Conservation (phyloP, 192 early-diverging fungal genomes). For the Backusella sp. region DNA sequence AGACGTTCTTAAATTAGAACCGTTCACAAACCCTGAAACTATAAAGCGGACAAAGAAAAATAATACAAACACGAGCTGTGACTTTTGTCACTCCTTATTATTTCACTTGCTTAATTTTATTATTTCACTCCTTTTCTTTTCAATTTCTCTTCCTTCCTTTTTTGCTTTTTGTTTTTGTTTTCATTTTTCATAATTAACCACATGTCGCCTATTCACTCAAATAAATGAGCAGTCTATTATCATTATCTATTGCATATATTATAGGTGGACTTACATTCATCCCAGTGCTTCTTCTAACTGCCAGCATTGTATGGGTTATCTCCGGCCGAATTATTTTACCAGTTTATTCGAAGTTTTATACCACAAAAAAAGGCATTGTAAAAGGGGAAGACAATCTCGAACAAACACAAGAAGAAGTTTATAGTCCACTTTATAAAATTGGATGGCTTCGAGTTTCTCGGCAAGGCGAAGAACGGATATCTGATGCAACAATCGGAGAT, state of each 20-base stretch:
- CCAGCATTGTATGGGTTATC: slow-evolving; percentile 18
- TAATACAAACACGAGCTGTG: slow-evolving; percentile 3
- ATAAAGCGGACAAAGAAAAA: slow-evolving; percentile 1
- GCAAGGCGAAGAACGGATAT: slow-evolving; percentile 13
- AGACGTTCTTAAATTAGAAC: neutral
- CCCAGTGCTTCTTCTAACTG: slow-evolving; percentile 30
- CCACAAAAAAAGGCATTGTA: neutral
- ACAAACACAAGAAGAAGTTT: neutral
- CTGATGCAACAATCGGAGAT: slow-evolving; percentile 32
- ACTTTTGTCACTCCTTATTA: slow-evolving; percentile 7
- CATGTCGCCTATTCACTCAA: neutral
- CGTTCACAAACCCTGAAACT: neutral
- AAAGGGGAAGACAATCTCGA: neutral
- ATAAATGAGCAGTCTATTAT: slow-evolving; percentile 2
- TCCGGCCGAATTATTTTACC: neutral
- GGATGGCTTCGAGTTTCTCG: slow-evolving; percentile 43
- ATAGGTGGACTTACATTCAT: slow-evolving; percentile 47
- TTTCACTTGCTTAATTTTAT: slow-evolving; percentile 6
- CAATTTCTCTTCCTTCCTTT: neutral
- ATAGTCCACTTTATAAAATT: slow-evolving; percentile 32
- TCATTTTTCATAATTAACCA: neutral
- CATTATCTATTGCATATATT: slow-evolving; percentile 38
- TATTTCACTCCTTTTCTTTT: neutral
- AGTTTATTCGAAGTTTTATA: neutral
- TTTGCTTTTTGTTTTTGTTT: neutral